These are phyloP conservation scores for Monosporozyma aerobia DNA, from an alignment of 805 yeast genomes.

Conservation along the genomic window DNA sequence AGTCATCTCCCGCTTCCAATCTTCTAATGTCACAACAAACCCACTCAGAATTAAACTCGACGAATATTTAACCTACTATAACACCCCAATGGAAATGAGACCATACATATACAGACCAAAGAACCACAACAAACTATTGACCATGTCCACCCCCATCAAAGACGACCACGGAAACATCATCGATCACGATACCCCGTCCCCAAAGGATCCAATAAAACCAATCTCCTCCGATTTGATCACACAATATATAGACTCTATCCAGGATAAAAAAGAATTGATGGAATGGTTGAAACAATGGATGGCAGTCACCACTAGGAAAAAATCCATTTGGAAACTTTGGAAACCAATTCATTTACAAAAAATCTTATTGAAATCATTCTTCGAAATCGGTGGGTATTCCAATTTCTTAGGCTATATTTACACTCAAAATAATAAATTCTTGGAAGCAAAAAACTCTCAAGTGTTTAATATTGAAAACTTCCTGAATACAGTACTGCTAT, in stretches of 20 bases:
- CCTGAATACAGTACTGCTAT: slow-evolving; percentile 15
- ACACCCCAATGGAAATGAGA: slow-evolving; percentile 27
- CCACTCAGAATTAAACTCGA: slow-evolving; percentile 13
- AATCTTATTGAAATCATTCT: slow-evolving; percentile 20
- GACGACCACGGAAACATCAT: slow-evolving; percentile 18
- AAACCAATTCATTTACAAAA: slow-evolving; percentile 17
- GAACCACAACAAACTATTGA: slow-evolving; percentile 31
- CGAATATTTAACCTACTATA: slow-evolving; percentile 28
- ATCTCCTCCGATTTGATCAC: slow-evolving; percentile 22
- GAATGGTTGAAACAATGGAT: slow-evolving; percentile 23
- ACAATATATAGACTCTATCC: slow-evolving; percentile 16
- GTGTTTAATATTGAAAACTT: slow-evolving; percentile 23
- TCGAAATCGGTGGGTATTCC: slow-evolving; percentile 17
- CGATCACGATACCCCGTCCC: slow-evolving; percentile 9
- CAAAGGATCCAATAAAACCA: slow-evolving; percentile 27
- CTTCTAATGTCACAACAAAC: slow-evolving; percentile 15
- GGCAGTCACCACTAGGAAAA: slow-evolving; percentile 18
- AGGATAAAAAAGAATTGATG: background rate
- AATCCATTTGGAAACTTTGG: slow-evolving; percentile 19
- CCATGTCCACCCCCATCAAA: slow-evolving; percentile 31
- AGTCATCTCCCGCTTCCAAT: background rate
- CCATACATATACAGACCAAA: slow-evolving; percentile 35
- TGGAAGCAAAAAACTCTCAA: slow-evolving; percentile 12
- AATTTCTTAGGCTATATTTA: slow-evolving; percentile 16
- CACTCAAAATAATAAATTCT: slow-evolving; percentile 11